Base-by-base conservation (phyloP, 345 rosid species). In the Camelina neglecta region DNA sequence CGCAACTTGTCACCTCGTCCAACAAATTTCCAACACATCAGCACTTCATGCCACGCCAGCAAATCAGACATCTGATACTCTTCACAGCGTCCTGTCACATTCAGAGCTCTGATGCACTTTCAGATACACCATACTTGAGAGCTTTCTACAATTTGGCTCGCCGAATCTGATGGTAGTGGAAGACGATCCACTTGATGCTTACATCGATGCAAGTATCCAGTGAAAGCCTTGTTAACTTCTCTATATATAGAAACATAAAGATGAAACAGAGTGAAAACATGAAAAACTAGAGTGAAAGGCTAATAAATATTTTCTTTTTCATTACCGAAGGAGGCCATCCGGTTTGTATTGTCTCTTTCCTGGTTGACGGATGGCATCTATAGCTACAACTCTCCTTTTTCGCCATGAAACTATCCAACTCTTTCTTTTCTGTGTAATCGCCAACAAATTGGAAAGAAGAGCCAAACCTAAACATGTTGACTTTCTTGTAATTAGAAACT, bases 141-240 rank as follows among this genome's bases (percentile, higher is more conserved):
- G 74, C 53, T 75, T 53, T 69, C 58, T 21, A 39, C 21, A 58
- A 11, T 53, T 24, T 59, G 50, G 45, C 21, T 61, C 13, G 7
- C 11, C 3, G 20, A 2, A 67, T 67, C 50, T 53, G 75, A 61
- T 33, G 38, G 61, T 60, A 31, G 62, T 33, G 60, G 36, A 76
- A 18, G 55, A 63, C 4, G 48, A 59, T 45, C 69, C 18, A 66
- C 68, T 66, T 50, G 83, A 74, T 71, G 76, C 67, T 81, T 86
- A 71, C 86, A 82, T 65, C 79, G 89, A 79, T 84, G 85, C 79
- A 74, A 62, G 84, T 87, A 92, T 67, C 98, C 98, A 68, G 89
- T 84, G 64, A 90, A 87, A 42, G 98, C 97, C 81, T 94, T 92
- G 68, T 89, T 92, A 42, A 76, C 83, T 82, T 94, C 97, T 87